Evolutionary conservation across 441 rosid species (phyloP).

Genomic region (Macaranga tanarius): DNA sequence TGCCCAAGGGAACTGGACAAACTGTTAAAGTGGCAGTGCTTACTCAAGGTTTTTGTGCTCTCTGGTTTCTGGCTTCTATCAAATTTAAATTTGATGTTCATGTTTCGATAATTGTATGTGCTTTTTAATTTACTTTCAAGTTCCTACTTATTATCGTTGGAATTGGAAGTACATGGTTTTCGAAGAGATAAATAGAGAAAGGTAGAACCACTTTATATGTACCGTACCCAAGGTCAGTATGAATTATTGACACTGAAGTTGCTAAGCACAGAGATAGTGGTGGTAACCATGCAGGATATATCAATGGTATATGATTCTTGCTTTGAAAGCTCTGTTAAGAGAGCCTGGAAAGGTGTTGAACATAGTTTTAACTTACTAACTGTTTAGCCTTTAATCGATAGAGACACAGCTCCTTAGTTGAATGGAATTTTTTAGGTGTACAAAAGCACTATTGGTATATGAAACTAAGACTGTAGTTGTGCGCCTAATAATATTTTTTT

Average conservation of each 20-base stretch:
- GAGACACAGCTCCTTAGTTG: not conserved
- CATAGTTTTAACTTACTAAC: not conserved
- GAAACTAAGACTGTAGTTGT: not conserved
- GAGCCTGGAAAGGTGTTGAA: not conserved
- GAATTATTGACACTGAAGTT: not conserved
- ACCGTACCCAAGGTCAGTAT: not conserved
- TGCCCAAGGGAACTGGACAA: constrained; percentile 98
- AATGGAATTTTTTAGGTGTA: not conserved
- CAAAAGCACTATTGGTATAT: not conserved
- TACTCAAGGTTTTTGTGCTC: constrained; percentile 68
- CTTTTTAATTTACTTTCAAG: not conserved
- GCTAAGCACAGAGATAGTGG: not conserved
- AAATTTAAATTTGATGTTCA: not conserved
- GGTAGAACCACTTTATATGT: not conserved
- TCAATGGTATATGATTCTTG: not conserved
- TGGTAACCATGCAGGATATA: not conserved
- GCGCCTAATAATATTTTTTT: not conserved
- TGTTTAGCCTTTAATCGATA: not conserved
- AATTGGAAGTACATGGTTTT: not conserved
- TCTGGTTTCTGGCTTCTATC: not conserved
- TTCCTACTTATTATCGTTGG: not conserved
- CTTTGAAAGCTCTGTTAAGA: not conserved
- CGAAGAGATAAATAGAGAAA: not conserved
- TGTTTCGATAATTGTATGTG: not conserved
- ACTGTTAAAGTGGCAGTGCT: constrained; percentile 93